Evolutionary conservation across 495 filamentous ascomycete species (phyloP).

Genomic region (Astrothelium macrocarpum): DNA sequence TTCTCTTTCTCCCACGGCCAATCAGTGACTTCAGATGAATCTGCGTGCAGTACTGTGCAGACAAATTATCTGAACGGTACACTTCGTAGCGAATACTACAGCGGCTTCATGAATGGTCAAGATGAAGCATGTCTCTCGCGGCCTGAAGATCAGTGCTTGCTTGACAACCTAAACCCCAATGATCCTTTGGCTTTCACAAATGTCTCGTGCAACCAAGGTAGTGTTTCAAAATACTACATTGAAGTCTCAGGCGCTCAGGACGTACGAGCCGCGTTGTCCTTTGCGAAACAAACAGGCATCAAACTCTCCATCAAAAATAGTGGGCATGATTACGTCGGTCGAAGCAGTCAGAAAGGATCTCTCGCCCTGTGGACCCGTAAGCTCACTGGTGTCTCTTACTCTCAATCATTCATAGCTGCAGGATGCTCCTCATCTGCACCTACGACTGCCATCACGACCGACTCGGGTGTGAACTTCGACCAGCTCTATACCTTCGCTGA

Average conservation of each 20-base stretch:
- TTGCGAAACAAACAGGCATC: slow-evolving; percentile 8
- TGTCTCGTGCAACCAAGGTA: slow-evolving; percentile 7
- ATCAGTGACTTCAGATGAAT: background rate
- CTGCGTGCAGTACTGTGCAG: slow-evolving; percentile 7
- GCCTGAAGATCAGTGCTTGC: slow-evolving; percentile 5
- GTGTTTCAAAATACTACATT: slow-evolving; percentile 11
- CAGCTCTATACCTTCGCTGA: slow-evolving; percentile 27
- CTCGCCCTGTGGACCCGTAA: slow-evolving; percentile 13
- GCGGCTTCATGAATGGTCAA: slow-evolving; percentile 9
- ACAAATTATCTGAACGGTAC: slow-evolving; percentile 3
- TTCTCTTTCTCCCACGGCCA: background rate
- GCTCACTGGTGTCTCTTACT: background rate
- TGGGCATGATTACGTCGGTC: slow-evolving; percentile 12
- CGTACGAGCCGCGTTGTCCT: slow-evolving; percentile 7
- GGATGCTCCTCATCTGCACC: background rate
- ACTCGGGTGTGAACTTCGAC: slow-evolving; percentile 9
- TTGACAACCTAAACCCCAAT: slow-evolving; percentile 4
- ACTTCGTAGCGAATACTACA: slow-evolving; percentile 2
- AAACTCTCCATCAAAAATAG: slow-evolving; percentile 11
- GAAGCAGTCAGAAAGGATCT: background rate
- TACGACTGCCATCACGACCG: slow-evolving; percentile 2
- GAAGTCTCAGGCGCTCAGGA: slow-evolving; percentile 5
- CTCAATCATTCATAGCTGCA: background rate
- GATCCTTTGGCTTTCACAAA: slow-evolving; percentile 8
- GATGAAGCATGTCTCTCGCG: background rate